A percentile compares a stretch with the other conserved stretches of the same genome.
These are phyloP conservation scores for Aspergillus ostianus DNA, from an alignment of 495 filamentous ascomycete species.

Conservation along the genomic window DNA sequence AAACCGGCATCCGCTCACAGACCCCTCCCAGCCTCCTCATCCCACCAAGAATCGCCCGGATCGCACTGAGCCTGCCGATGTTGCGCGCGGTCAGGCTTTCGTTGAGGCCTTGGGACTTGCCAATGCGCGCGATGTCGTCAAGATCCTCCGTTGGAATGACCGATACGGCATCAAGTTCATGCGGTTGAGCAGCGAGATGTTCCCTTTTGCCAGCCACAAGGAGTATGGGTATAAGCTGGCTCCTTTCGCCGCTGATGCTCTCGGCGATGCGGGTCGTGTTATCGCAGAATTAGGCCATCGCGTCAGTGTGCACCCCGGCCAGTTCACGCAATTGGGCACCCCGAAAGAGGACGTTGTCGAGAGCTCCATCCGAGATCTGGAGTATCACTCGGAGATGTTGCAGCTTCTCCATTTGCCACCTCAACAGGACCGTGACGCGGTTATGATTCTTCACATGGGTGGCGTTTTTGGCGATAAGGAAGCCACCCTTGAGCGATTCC, in stretches of 20 bases:
- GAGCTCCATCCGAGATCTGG: constrained; percentile 75
- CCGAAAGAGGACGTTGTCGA: constrained; percentile 72
- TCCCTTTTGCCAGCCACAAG: constrained; percentile 87
- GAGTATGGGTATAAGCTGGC: constrained; percentile 86
- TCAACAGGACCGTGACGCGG: constrained; percentile 81
- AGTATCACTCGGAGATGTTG: constrained; percentile 87
- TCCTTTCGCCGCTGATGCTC: constrained; percentile 77
- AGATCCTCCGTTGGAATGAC: constrained; percentile 92
- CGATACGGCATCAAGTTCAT: constrained; percentile 90
- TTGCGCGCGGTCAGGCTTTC: constrained; percentile 63
- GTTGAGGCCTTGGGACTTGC: constrained; percentile 76
- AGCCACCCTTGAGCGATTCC: constrained; percentile 78
- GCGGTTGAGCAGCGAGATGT: constrained; percentile 92
- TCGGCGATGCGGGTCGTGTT: constrained; percentile 74
- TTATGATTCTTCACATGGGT: constrained; percentile 95
- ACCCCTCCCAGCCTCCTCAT: constrained; percentile 75
- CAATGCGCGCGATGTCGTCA: constrained; percentile 79
- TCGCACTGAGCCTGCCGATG: constrained; percentile 59
- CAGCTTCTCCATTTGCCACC: constrained; percentile 72
- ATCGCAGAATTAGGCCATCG: constrained; percentile 81
- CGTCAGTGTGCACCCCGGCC: constrained; percentile 87
- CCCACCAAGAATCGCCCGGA: constrained; percentile 80
- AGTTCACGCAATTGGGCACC: constrained; percentile 88
- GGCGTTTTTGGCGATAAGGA: constrained; percentile 87
- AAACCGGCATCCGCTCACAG: constrained; percentile 74